Evolutionary conservation across 441 rosid species (phyloP), one percentile per base, ranked within the genome.

Genomic region (Arabidopsis hybrid): DNA sequence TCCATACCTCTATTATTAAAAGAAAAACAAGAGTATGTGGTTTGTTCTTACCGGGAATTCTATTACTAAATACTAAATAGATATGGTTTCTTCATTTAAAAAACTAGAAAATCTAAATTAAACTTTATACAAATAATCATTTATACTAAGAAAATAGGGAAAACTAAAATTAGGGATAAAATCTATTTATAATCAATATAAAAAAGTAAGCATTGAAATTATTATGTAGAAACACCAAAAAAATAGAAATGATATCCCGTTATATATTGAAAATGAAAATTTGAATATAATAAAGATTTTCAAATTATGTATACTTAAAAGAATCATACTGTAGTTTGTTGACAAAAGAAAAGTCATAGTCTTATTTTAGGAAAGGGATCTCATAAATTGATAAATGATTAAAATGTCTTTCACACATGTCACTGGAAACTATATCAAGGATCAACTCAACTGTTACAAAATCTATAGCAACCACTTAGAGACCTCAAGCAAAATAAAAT

Each of bases 281-380:
- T 7, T 39, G 12, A 4, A n/a, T 5, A 60, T 39, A 40, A 21
- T 39, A 21, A 10, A 42, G 7, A 1, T 13, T 18, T 13, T 29
- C 11, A 45, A 45, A 13, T 43, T 43, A 1, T 43, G 16, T 43
- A 16, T 43, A 43, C 16, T 43, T 40, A 40, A 1, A 59, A 38
- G 8, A 18, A 60, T 11, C 16, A 18, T 12, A 60, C 10, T 39
- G 29, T 26, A 26, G 29, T 60, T 38, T 60, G 14, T 38, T 17
- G 47, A 38, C 32, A 59, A 60, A 60, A 45, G 39, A 50, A 1
- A 2, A 40, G 61, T 8, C 8, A 18, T 40, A 62, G 26, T n/a
- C 45, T 63, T 13, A 39, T 26, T 58, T 38, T 14, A 60, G 52
- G 52, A 26, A 71, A 71, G 4, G 18, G 14, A 50, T 72, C 11